These are phyloP conservation scores for Thecamonas trahens DNA, from an alignment of 78 protist species.

Conservation along the genomic window DNA sequence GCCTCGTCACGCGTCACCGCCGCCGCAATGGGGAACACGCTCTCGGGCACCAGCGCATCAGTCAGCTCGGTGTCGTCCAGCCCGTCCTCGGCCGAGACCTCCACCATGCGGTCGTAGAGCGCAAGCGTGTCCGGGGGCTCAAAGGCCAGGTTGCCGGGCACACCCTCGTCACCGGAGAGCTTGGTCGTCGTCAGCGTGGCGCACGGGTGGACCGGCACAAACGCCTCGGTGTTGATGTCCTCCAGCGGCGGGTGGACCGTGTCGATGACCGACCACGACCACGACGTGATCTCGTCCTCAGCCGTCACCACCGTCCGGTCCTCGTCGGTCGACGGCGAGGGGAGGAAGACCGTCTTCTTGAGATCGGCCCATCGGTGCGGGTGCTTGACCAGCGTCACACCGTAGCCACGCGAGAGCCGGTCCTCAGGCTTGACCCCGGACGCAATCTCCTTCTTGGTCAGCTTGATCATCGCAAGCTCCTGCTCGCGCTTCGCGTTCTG, in stretches of 20 bases:
- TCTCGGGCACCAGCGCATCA: neutral
- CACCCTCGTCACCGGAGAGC: neutral
- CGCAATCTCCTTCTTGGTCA: too few relatives aligned
- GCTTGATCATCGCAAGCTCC: neutral
- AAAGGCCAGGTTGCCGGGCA: conserved; percentile 8
- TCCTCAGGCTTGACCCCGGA: too few relatives aligned
- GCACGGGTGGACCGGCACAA: conserved; percentile 7
- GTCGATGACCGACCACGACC: too few relatives aligned
- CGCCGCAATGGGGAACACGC: neutral
- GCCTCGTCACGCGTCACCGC: neutral
- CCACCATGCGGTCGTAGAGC: conserved; percentile 6
- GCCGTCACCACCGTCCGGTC: too few relatives aligned
- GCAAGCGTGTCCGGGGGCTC: conserved; percentile 1
- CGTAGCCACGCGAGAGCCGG: too few relatives aligned
- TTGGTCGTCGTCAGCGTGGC: conserved; percentile 5
- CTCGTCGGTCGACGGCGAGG: too few relatives aligned
- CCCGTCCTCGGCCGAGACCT: neutral
- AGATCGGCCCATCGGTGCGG: too few relatives aligned
- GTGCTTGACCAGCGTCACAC: too few relatives aligned
- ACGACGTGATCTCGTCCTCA: too few relatives aligned
- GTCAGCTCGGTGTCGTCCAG: neutral
- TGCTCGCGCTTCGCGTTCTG: neutral
- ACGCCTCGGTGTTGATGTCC: neutral
- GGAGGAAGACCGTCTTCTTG: too few relatives aligned
- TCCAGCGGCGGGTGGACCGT: too few relatives aligned